These are phyloP conservation scores for Vaccinium corymbosum DNA, from an alignment of 148 eudicot species.

Conservation along the genomic window DNA sequence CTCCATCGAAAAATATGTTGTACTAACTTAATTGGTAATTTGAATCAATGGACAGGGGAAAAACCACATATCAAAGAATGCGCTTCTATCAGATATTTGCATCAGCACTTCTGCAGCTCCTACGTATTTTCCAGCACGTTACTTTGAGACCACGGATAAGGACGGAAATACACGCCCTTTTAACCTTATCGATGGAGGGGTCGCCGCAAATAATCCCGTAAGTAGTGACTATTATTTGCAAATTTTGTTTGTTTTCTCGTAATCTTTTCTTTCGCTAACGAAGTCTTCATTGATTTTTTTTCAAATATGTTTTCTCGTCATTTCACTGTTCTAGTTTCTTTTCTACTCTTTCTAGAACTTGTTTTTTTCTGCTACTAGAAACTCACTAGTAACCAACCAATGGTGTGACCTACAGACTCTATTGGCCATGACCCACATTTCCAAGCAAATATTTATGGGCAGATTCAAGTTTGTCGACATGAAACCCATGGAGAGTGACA, in stretches of 20 bases:
- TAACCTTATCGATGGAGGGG: slow-evolving; percentile 50
- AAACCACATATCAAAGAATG: slow-evolving; percentile 24
- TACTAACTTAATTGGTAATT: background rate
- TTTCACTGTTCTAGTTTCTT: background rate
- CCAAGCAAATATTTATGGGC: slow-evolving; percentile 24
- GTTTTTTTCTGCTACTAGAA: background rate
- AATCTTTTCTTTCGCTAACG: too few species aligned
- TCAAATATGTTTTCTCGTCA: background rate
- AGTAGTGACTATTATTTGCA: background rate
- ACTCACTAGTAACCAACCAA: background rate
- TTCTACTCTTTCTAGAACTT: background rate
- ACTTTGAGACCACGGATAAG: slow-evolving; percentile 30
- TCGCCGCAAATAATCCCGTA: slow-evolving; percentile 54
- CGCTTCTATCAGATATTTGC: slow-evolving; percentile 40
- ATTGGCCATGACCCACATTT: slow-evolving; percentile 28
- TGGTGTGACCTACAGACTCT: slow-evolving; percentile 23
- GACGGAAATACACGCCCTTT: slow-evolving; percentile 23
- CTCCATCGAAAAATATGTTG: background rate
- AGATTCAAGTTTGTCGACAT: slow-evolving; percentile 19
- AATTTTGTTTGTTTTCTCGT: background rate
- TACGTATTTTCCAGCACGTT: slow-evolving; percentile 40
- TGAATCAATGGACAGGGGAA: slow-evolving; percentile 18
- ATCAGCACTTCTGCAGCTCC: slow-evolving; percentile 51
- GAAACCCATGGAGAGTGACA: slow-evolving; percentile 17
- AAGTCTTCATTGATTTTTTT: too few species aligned